Base-by-base conservation (phyloP, 1,284 basidiomycete genomes). In the Chalciporus piperatoides region DNA sequence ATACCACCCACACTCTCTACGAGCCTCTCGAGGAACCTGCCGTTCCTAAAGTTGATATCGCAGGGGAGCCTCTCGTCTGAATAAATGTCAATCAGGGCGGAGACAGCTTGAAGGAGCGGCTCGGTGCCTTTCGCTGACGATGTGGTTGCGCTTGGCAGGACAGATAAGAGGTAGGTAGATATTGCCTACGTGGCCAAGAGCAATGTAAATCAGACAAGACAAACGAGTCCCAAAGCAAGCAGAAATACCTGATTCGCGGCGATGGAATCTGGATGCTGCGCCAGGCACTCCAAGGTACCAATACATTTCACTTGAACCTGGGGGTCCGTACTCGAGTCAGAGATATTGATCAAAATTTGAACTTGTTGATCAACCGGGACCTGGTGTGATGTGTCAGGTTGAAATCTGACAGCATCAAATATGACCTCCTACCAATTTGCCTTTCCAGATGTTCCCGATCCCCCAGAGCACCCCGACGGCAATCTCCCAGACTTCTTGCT, bases 51-150 rank as follows among this genome's bases (percentile, higher is more conserved):
- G 57, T 86, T 88, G 50, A 79, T 59, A 68, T 99, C 95, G 67
- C 90, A 97, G 0, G 84, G 77, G 43, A 82, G 70, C 8, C 71
- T 78, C 68, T 99, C 97, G 70, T 99, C 96, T 2, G 94, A 92
- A 68, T 91, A 99, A 44, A 96, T 88, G 67, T 98, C 96, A 56
- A 98, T 92, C 42, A 98, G 68, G 23, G 89, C 90, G 32, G 96
- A 94, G 27, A 86, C 72, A 0, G 84, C 81, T 59, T 96, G 92
- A 15, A 97, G 76, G 49, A 90, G 74, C 0, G 86, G 76, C 62
- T 97, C 94, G 2, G 83, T 77, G 40, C 76, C 78, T 37, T 71
- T 69, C 32, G 71, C 59, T 32, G 76, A 70, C 12, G 71, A 58
- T 24, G 64, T 60, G 21, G 67, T 62, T 15, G 48, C 42, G 23